phyloP scores from a whole-genome alignment of 306 rosid genomes.

The Fragaria vesca region DNA sequence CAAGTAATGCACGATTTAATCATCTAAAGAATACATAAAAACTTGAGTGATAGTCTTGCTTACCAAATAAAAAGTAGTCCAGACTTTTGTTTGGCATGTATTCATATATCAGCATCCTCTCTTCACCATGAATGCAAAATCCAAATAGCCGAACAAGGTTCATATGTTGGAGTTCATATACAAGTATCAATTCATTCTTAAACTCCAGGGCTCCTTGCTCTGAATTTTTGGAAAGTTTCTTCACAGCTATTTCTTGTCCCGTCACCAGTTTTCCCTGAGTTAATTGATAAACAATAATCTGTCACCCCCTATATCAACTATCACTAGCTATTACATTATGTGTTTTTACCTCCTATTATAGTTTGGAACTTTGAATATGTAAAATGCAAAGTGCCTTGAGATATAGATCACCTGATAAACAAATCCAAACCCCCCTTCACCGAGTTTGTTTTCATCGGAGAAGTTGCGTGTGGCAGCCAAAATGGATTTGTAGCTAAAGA shows the following conservation, averaged over 20 bases:
- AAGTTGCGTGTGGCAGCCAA: not conserved
- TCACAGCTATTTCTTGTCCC: conserved; percentile 34
- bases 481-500: conserved; percentile 23
- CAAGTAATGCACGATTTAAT: not conserved
- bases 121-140: conserved; percentile 8
- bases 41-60: not conserved
- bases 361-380: no score
- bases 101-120: conserved; percentile 18
- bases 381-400: not conserved
- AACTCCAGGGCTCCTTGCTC: conserved; percentile 14
- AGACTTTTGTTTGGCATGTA: conserved; percentile 16
- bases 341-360: not conserved
- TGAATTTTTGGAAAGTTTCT: conserved; percentile 28
- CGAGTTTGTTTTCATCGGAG: conserved; percentile 12
- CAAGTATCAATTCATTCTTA: conserved; percentile 9
- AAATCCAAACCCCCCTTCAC: conserved; percentile 12
- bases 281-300: not conserved
- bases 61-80: conserved; percentile 10
- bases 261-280: conserved; percentile 25
- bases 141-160: conserved; percentile 16
- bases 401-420: conserved; percentile 4
- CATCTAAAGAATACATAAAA: not conserved
- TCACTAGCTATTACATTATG: not conserved
- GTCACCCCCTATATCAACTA: not conserved
- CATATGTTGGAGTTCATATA: conserved; percentile 9